phyloP scores from a whole-genome alignment of 768 basidiomycete genomes.

The Termitomyces sp. region DNA sequence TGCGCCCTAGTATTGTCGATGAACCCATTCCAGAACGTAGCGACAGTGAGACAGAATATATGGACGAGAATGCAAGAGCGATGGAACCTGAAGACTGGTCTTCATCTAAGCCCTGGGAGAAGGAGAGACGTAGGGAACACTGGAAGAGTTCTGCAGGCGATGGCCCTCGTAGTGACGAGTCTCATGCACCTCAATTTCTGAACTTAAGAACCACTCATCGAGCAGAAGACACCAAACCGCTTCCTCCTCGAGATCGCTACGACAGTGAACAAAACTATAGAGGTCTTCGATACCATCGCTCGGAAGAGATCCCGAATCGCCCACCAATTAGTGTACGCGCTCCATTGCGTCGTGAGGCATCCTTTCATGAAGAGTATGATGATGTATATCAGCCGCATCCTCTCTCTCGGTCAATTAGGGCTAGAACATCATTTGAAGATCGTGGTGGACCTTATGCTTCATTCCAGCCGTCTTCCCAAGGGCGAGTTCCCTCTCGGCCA shows the following conservation, averaged over 20 bases:
- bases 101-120: constrained; percentile 14
- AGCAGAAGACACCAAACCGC: constrained; percentile 8
- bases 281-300: constrained; percentile 9
- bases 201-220: constrained; percentile 10
- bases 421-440: constrained; percentile 26
- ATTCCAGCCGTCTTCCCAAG: constrained; percentile 6
- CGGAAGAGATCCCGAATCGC: constrained; percentile 9
- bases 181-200: constrained; percentile 2
- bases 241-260: constrained; percentile 9
- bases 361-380: constrained; percentile 20
- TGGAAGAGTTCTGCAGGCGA: constrained; percentile 21
- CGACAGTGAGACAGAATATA: constrained; percentile 21
- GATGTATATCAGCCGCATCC: constrained; percentile 13
- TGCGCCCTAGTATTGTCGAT: constrained; percentile 38
- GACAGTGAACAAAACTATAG: constrained; percentile 11
- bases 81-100: constrained; percentile 13
- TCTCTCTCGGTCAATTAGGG: constrained; percentile 19
- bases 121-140: constrained; percentile 19
- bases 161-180: constrained; percentile 13
- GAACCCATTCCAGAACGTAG: constrained; percentile 37
- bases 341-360: constrained; percentile 15
- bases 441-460: constrained; percentile 12
- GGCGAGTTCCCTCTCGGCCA: constrained; percentile 8
- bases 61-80: constrained; percentile 3
- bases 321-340: constrained; percentile 5